Base-by-base conservation (phyloP, 768 basidiomycete genomes). In the Calvatia gigantea region DNA sequence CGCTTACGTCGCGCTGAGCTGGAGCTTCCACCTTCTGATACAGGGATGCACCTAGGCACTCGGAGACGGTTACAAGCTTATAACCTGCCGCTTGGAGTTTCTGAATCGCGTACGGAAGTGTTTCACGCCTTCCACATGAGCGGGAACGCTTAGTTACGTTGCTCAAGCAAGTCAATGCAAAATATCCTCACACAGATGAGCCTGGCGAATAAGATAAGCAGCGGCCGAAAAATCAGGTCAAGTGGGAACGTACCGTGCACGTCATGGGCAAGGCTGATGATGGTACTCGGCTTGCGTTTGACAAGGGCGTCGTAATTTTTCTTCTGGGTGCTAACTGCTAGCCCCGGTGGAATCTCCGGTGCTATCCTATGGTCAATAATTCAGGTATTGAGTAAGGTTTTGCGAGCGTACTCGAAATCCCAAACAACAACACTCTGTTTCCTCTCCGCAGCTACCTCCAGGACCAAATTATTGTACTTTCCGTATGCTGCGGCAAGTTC, bases 11-110 rank as follows among this genome's bases (percentile, higher is more conserved):
- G 27, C 59, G 65, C 6, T 46, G 49, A 37, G 57, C 53, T 29
- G 74, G 70, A 9, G 64, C 27, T 3, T 60, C 66, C 6, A 69
- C 61, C 21, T 45, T 62, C 41, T 68, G 67, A 53, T 75, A 75
- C 6, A 73, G 61, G 9, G 61, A 53, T n/a, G 64, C 44, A 7
- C 56, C 64, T 0, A 64, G 31, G 44, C 66, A 68, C 31, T 65
- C 64, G 9, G 64, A 62, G 5, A 65, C 41, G 2, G 64, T 65
- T 25, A 62, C 63, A 21, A 68, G 61, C 2, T 49, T 42, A 54
- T 65, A 63, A 1, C 62, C 62, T 1, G 63, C 63, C 4, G 17
- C 54, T 47, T 61, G 57, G 12, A 69, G 58, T 32, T 35, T 42
- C 21, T 54, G 38, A 37, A 68, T 65, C 4, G 56, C 64, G 32